Percentiles rank a stretch among this genome's conserved stretches.
These are phyloP conservation scores for Orychophragmus violaceus DNA, from an alignment of 345 rosid species.

Conservation along the genomic window DNA sequence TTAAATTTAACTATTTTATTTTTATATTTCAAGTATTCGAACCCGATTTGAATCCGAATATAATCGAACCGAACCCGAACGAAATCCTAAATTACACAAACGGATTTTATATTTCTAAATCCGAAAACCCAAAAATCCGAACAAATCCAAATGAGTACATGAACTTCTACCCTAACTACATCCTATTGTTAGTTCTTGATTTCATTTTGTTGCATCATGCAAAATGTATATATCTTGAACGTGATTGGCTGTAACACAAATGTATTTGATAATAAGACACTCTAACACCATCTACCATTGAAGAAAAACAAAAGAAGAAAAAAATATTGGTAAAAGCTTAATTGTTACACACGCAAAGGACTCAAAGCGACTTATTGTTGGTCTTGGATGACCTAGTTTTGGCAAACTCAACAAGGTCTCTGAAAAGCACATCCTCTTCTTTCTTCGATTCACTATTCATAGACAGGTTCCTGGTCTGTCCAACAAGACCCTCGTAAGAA, in stretches of 20 bases:
- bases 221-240: neutral
- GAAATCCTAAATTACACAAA: too few species aligned
- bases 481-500: conserved; percentile 53
- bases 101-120: too few species aligned
- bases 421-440: conserved; percentile 75
- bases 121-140: too few species aligned
- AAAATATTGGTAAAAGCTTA: neutral
- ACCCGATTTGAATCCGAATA: too few species aligned
- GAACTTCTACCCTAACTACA: too few species aligned
- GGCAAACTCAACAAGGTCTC: conserved; percentile 82
- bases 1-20: too few species aligned
- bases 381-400: conserved; percentile 72
- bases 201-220: neutral
- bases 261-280: neutral
- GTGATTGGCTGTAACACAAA: neutral
- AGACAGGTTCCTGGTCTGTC: conserved; percentile 54
- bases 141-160: too few species aligned
- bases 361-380: conserved; percentile 45
- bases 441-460: conserved; percentile 37
- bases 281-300: conserved; percentile 3
- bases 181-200: neutral
- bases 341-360: conserved; percentile 11
- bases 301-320: neutral
- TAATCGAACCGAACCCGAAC: too few species aligned
- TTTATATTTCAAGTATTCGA: too few species aligned